phyloP scores from a whole-genome alignment of 768 basidiomycete species.

The Cystofilobasidium macerans region DNA sequence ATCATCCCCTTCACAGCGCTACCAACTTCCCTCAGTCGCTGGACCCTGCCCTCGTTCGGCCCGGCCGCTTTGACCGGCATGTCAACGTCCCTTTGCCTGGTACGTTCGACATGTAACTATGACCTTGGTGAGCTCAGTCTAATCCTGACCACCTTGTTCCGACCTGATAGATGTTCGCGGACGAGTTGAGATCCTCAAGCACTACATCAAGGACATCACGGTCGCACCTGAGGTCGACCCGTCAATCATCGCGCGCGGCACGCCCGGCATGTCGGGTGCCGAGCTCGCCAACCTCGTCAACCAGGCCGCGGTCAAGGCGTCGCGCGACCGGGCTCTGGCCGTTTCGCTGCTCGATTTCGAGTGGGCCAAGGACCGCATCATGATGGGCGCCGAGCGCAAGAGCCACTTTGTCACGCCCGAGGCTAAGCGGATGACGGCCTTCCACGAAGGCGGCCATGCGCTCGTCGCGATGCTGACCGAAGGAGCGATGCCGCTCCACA shows the following conservation, averaged over 20 bases:
- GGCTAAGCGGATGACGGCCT: constrained; percentile 79
- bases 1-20: constrained; percentile 29
- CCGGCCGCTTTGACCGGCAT: constrained; percentile 89
- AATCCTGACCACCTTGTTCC: too few species aligned
- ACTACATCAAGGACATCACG: constrained; percentile 75
- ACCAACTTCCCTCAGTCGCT: constrained; percentile 94
- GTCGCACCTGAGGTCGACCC: constrained; percentile 68
- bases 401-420: constrained; percentile 79
- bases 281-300: constrained; percentile 88
- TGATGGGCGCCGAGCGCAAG: constrained; percentile 93
- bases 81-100: constrained; percentile 29
- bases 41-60: constrained; percentile 89
- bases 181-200: constrained; percentile 76
- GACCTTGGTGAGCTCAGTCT: too few species aligned
- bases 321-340: constrained; percentile 62
- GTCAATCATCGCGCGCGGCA: constrained; percentile 80
- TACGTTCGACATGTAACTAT: too few species aligned
- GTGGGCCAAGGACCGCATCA: constrained; percentile 81
- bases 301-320: constrained; percentile 86
- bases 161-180: constrained; percentile 64
- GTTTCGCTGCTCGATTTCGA: constrained; percentile 79
- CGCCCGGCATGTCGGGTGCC: constrained; percentile 91
- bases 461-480: constrained; percentile 88
- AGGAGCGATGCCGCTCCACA: constrained; percentile 92
- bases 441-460: constrained; percentile 68